phyloP scores from a whole-genome alignment of 1,284 basidiomycete genomes.

The Ganoderma lucidum region DNA sequence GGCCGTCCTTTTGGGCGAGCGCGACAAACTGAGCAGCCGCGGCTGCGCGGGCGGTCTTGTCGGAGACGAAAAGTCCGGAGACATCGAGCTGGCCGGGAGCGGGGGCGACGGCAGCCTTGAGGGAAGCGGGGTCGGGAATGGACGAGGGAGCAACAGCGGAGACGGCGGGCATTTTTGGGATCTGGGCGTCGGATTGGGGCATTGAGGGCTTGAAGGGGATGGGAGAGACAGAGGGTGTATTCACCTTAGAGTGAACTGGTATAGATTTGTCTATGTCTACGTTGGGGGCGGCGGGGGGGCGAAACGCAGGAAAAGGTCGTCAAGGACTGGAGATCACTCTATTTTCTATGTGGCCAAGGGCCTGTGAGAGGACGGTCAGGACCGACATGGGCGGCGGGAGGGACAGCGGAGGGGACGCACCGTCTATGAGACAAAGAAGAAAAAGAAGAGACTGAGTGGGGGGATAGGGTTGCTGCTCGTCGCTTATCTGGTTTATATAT shows the following conservation, averaged over 20 bases:
- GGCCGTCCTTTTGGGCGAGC: constrained; percentile 86
- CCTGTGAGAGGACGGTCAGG: constrained; percentile 33
- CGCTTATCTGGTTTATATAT: constrained; percentile 39
- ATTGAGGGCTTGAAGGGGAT: constrained; percentile 28
- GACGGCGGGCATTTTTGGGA: constrained; percentile 75
- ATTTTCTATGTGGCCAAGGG: constrained; percentile 44
- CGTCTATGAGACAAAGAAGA: constrained; percentile 53
- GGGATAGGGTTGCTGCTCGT: constrained; percentile 34
- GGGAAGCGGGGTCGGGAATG: constrained; percentile 63
- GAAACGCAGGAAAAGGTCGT: constrained; percentile 45
- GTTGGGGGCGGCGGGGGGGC: constrained; percentile 22
- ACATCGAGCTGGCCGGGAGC: constrained; percentile 69
- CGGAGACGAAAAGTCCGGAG: constrained; percentile 72
- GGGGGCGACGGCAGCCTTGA: constrained; percentile 67
- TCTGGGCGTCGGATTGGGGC: constrained; percentile 46
- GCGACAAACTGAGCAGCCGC: constrained; percentile 78
- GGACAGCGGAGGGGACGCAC: constrained; percentile 34
- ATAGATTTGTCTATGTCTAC: constrained; percentile 41
- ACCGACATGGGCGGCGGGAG: constrained; percentile 8
- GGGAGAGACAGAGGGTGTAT: constrained; percentile 24
- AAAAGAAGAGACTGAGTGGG: constrained; percentile 42
- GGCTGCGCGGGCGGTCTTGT: constrained; percentile 77
- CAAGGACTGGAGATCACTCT: constrained; percentile 49
- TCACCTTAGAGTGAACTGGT: constrained; percentile 41
- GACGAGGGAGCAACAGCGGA: constrained; percentile 55